Evolutionary conservation across 139 green algal species (phyloP).

Genomic region (Chlorella sp.): DNA sequence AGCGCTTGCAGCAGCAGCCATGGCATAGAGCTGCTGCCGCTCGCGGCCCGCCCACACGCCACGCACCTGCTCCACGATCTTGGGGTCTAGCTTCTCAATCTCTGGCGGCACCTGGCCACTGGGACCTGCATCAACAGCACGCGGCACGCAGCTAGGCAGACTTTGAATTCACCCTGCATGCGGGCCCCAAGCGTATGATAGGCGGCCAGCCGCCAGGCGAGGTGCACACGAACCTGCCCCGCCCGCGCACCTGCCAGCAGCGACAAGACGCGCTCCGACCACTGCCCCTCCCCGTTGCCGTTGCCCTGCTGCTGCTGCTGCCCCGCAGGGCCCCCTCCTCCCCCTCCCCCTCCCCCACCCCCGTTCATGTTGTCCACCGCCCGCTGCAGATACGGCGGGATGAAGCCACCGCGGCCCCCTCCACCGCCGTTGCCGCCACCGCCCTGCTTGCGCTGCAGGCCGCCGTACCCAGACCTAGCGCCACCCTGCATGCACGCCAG

Average conservation of each 20-base stretch:
- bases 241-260: conserved; percentile 56
- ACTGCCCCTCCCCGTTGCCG: no score
- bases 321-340: conserved; percentile 38
- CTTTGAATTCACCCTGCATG: background rate
- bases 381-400: conserved; percentile 61
- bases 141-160: background rate
- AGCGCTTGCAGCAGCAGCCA: no score
- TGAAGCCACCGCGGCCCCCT: conserved; percentile 37
- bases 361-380: conserved; percentile 25
- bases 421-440: background rate
- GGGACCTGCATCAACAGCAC: conserved; percentile 8
- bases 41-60: conserved; percentile 4
- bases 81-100: conserved; percentile 33
- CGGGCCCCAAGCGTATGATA: background rate
- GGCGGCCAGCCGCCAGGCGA: no score
- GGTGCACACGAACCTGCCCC: no score
- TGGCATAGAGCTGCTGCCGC: no score
- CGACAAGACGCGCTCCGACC: conserved; percentile 47
- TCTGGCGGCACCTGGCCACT: conserved; percentile 17
- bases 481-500: no score
- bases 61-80: conserved; percentile 32
- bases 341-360: conserved; percentile 3
- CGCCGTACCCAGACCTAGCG: no score
- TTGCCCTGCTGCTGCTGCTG: no score
- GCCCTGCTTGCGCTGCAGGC: no score